Conservation (phyloP, 768 basidiomycete genomes). For the Gloeostereum incarnatum region DNA sequence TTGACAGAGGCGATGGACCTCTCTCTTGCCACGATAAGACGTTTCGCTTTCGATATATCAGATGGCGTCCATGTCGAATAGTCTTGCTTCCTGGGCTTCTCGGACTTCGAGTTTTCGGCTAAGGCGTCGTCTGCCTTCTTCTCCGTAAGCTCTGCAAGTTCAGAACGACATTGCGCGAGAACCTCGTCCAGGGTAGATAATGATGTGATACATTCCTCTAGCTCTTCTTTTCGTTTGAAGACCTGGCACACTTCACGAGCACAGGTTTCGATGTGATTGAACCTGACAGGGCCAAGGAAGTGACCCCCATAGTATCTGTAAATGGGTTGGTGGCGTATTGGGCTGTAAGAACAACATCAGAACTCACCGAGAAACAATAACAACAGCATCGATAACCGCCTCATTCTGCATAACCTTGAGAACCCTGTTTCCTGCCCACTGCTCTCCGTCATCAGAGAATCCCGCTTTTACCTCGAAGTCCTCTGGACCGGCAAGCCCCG, state of each 20-base stretch:
- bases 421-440: slow-evolving; percentile 55
- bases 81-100: slow-evolving; percentile 23
- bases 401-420: slow-evolving; percentile 61
- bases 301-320: slow-evolving; percentile 63
- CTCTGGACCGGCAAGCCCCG: slow-evolving; percentile 61
- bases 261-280: slow-evolving; percentile 72
- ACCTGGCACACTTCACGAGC: slow-evolving; percentile 61
- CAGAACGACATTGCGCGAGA: slow-evolving; percentile 43
- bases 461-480: slow-evolving; percentile 65
- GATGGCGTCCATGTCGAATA: slow-evolving; percentile 32
- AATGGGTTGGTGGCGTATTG: neutral
- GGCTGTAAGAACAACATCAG: slow-evolving; percentile 5
- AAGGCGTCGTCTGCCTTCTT: neutral
- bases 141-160: slow-evolving; percentile 22
- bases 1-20: slow-evolving; percentile 58
- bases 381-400: slow-evolving; percentile 67
- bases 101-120: neutral
- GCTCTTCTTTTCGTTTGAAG: slow-evolving; percentile 60
- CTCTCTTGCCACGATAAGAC: slow-evolving; percentile 63
- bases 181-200: slow-evolving; percentile 54
- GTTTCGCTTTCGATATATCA: slow-evolving; percentile 55
- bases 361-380: slow-evolving; percentile 75
- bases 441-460: slow-evolving; percentile 71
- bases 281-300: slow-evolving; percentile 67
- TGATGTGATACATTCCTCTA: slow-evolving; percentile 49